Evolutionary conservation across 2,329 filamentous ascomycete genomes (phyloP), one percentile per base, ranked within the genome.

Genomic region (Sporothrix schenckii): DNA sequence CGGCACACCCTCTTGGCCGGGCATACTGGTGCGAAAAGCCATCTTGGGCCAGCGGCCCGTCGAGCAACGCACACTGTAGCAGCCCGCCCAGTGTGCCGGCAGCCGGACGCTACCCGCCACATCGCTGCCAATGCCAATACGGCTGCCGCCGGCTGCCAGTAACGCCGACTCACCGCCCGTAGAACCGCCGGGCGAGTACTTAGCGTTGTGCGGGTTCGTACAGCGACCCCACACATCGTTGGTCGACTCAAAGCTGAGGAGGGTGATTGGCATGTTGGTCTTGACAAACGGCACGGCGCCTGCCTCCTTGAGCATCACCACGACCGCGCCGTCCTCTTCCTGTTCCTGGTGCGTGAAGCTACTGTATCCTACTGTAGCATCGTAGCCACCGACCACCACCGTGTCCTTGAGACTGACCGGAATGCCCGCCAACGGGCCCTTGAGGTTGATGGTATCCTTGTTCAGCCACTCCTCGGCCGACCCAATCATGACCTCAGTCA

Each of bases 241-340:
- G 69, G 88, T 88, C 19, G 91, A 93, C 79, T 97, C 93, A 76
- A 97, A 97, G 70, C 91, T 93, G 53, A 97, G 84, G 1, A 97
- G 85, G 0, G 93, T 97, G 70, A 94, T 91, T 5, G 94, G 94
- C 1, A 96, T 79, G 73, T 95, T 95, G 0, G 94, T 97, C 83
- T 97, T 98, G 73, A 94, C 92, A 77, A 97, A 97, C 0, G 94
- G 94, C 1, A 97, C 86, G 0, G 94, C 93, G 27, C 94, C 92
- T 2, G 93, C 92, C 77, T 95, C 91, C 77, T 97, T 97, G 67
- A 97, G 83, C 54, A 98, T 80, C 70, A 86, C 87, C 27, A 92
- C 89, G 76, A 93, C 87, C 2, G 88, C 83, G 0, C 93, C 93
- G 80, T 97, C 93, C 0, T 78, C 70, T 50, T 53, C 47, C 58